phyloP scores from a whole-genome alignment of 2,329 filamentous ascomycete genomes.

The Aspergillus sp. region DNA sequence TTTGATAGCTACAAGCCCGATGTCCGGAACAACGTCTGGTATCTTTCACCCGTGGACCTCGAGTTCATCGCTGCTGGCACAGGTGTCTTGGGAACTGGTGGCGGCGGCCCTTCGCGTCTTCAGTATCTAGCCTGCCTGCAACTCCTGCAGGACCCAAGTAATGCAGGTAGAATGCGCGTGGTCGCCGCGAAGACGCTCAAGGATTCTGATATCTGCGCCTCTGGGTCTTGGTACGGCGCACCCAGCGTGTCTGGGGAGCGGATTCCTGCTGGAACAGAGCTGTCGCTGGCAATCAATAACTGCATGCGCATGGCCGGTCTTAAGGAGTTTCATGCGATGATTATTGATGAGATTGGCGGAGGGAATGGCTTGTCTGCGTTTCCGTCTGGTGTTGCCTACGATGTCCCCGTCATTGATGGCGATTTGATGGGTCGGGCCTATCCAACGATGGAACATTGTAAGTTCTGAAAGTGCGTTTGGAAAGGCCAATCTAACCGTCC shows the following conservation, averaged over 20 bases:
- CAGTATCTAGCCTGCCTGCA: constrained; percentile 46
- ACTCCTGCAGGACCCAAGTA: constrained; percentile 25
- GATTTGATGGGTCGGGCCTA: constrained; percentile 50
- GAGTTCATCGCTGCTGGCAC: constrained; percentile 37
- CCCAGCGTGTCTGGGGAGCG: constrained; percentile 16
- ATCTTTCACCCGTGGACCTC: constrained; percentile 35
- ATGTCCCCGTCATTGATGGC: constrained; percentile 44
- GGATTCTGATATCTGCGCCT: constrained; percentile 41
- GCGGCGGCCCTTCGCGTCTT: constrained; percentile 42
- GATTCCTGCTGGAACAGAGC: constrained; percentile 10
- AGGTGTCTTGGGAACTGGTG: constrained; percentile 38
- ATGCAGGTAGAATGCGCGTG: constrained; percentile 39
- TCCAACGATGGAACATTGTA: constrained; percentile 27
- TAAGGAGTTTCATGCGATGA: constrained; percentile 33
- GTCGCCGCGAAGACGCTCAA: constrained; percentile 33
- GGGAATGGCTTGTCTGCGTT: constrained; percentile 37
- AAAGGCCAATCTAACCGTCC: too few species aligned
- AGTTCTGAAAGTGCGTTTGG: too few species aligned
- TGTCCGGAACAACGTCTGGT: constrained; percentile 32
- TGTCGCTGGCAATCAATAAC: constrained; percentile 6
- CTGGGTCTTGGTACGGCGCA: constrained; percentile 46
- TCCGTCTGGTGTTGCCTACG: constrained; percentile 25
- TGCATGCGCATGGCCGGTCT: constrained; percentile 22
- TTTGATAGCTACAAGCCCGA: constrained; percentile 31
- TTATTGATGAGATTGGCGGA: constrained; percentile 24